phyloP scores from a whole-genome alignment of 306 rosid genomes.

The Trichosanthes truncata region DNA sequence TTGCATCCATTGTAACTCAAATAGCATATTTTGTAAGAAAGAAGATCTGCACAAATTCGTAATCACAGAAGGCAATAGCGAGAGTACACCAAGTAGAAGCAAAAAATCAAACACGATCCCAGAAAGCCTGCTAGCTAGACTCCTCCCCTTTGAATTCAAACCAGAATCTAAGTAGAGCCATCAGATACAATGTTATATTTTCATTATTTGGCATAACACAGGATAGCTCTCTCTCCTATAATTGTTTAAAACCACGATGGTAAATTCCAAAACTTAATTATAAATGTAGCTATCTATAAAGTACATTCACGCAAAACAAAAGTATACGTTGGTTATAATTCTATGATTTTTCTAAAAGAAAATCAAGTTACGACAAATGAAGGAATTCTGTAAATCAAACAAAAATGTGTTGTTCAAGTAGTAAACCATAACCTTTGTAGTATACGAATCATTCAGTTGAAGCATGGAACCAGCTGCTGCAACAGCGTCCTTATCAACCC shows the following conservation, averaged over 20 bases:
- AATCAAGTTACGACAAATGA: background rate
- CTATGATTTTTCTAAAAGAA: background rate
- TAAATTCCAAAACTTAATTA: background rate
- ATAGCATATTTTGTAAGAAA: background rate
- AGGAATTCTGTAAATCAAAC: background rate
- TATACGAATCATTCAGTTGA: slow-evolving; percentile 72
- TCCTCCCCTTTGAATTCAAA: background rate
- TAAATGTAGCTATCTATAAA: background rate
- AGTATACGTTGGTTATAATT: background rate
- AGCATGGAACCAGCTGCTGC: slow-evolving; percentile 86
- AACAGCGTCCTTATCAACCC: slow-evolving; percentile 90
- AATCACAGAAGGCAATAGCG: background rate
- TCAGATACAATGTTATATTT: background rate
- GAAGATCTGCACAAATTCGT: background rate
- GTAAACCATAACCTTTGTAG: slow-evolving; percentile 59
- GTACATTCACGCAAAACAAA: background rate
- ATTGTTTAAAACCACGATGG: background rate
- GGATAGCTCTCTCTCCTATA: background rate
- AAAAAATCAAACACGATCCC: background rate
- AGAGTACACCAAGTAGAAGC: background rate
- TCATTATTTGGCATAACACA: background rate
- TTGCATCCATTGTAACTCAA: background rate
- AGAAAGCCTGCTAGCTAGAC: background rate
- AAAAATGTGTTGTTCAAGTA: slow-evolving; percentile 4
- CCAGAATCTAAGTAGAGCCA: background rate